Evolutionary conservation across 768 basidiomycete species (phyloP), one percentile per base, ranked within the genome.

Genomic region (Mycena vulgaris): DNA sequence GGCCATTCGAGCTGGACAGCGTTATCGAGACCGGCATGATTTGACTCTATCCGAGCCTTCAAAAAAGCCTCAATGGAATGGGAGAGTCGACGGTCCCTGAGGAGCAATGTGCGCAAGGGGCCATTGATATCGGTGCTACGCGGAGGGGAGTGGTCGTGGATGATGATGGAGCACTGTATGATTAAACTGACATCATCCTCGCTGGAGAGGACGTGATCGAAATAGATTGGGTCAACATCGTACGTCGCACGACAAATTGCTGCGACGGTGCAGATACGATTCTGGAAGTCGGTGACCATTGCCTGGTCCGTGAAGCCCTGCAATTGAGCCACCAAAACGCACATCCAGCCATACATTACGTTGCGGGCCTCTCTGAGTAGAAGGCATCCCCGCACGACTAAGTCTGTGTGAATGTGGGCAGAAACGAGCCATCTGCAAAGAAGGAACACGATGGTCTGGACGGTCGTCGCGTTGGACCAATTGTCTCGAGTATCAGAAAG

Each of bases 161-260:
- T 70, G 1, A 77, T 27, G 35, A 84, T 78, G 8, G 77, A 69
- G 48, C 80, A 86, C 30, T 78, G 74, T 16, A 84, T 61, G 4
- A 84, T 58, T 39, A 77, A 72, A 7, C 75, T 69, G n/a, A 82
- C 48, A 48, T 84, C 80, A 25, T 76, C 66, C 0, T 74, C 21
- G 6, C 75, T 76, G 9, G 37, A 45, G n/a, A 83, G 72, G 2
- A 81, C 66, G 3, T 48, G 11, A 71, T 61, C 9, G 25, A 75
- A 67, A 64, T 71, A 59, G 13, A 30, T 31, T 30, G 73, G 72
- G 47, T 81, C 80, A 19, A 82, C 82, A 49, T 83, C 81, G 59
- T 77, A 85, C 1, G 83, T 84, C 23, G 77, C 74, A 25, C 84
- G 77, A 71, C 86, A 87, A 27, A 79, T 79, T 7, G 77, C 76